Evolutionary conservation across 2,329 filamentous ascomycete genomes (phyloP), one percentile per base, ranked within the genome.

Genomic region (Fusarium pseudonygamai): DNA sequence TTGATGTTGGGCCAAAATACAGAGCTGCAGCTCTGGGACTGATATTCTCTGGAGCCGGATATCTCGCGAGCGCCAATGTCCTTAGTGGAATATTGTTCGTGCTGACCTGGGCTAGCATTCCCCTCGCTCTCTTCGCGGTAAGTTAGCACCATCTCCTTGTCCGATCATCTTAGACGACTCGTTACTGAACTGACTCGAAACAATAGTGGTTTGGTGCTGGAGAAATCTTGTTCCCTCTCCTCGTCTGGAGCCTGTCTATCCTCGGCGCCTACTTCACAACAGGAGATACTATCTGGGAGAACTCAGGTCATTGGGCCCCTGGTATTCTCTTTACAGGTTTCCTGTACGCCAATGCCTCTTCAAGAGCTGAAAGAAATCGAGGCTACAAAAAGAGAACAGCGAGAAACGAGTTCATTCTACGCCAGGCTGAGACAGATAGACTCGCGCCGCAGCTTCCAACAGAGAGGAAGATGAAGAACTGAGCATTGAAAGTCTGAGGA

Each of bases 121-220:
- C 32, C 1, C n/a, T 52, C 1, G 32, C 18, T 15, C 49, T 52
- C 30, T 52, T 52, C 12, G n/a, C 49, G 3, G 49, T 36, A 52
- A 12, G 13, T 0, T 5, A 11, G 3, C 11, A 4, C 30, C 7
- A 13, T 20, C 8, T 20, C 1, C 18, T 4, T 10, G 0, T 5
- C 20, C 7, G 6, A 6, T 10, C 3, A 15, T 20, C 4, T 14
- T 20, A 46, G 8, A 14, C 18, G 0, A 20, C 4, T 4, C 0
- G 2, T 46, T 20, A 10, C 18, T 46, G 32, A 32, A 10, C 18
- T 46, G 32, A 34, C 32, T 14, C 1, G 8, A 0, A 26, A 20
- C 18, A 28, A 46, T 28, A 28, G 24, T 37, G 49, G 49, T 52
- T 52, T 8, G 49, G 49, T 26, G 49, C 49, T 7, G 49, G 49